phyloP scores from a whole-genome alignment of 2,329 filamentous ascomycete genomes.

The Aureobasidium uvarum region DNA sequence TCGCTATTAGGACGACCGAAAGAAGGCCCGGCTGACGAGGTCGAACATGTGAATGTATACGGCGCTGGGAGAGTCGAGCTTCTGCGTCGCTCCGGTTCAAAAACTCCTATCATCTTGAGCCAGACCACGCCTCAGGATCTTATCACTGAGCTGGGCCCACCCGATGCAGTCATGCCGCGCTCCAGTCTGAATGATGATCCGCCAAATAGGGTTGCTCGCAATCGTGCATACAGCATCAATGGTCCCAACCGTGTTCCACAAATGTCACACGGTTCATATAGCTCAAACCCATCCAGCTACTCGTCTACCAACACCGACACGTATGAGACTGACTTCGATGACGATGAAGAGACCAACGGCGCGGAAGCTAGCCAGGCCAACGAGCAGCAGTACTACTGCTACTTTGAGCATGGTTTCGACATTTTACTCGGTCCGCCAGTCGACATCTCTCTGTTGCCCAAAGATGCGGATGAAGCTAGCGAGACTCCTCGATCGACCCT shows the following conservation, averaged over 20 bases:
- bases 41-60: constrained; percentile 74
- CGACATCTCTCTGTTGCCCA: constrained; percentile 29
- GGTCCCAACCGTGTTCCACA: not conserved
- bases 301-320: constrained; percentile 45
- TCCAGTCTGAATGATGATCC: constrained; percentile 20
- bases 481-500: constrained; percentile 29
- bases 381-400: constrained; percentile 84
- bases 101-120: constrained; percentile 71
- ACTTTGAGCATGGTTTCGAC: constrained; percentile 94
- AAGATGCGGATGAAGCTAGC: constrained; percentile 31
- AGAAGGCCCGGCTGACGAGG: constrained; percentile 82
- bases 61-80: constrained; percentile 78
- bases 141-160: constrained; percentile 84
- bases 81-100: constrained; percentile 64
- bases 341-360: constrained; percentile 46
- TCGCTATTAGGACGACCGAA: constrained; percentile 67
- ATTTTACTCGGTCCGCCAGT: constrained; percentile 80
- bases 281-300: constrained; percentile 40
- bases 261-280: constrained; percentile 28
- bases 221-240: constrained; percentile 26
- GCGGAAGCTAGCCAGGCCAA: constrained; percentile 64
- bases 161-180: constrained; percentile 76
- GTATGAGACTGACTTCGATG: constrained; percentile 47
- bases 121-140: constrained; percentile 91
- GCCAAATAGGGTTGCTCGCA: not conserved